Base-by-base conservation (phyloP, 2,329 filamentous ascomycete genomes). In the Xylariaceae sp. region DNA sequence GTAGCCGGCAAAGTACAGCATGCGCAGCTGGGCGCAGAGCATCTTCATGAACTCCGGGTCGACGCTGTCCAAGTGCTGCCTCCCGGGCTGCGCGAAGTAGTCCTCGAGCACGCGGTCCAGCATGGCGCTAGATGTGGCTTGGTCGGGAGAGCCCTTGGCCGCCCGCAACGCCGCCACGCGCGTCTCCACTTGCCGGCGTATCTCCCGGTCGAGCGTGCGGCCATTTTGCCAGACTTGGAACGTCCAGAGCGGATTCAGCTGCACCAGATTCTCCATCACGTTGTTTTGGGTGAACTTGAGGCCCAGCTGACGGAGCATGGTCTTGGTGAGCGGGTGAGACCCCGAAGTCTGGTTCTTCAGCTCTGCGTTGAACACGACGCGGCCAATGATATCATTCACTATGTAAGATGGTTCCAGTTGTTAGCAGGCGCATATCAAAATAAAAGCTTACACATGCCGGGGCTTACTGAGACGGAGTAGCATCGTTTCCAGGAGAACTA, bases 1-100 rank as follows among this genome's bases (percentile, higher is more conserved):
- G 48, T 65, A 61, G 17, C 64, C 63, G 3, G 60, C 64, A 32
- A 66, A 65, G 46, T 63, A 57, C 41, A 63, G 61, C 41, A 60
- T 47, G 40, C 59, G 56, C 19, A 65, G 48, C 37, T 63, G 52
- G n/a, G 56, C 50, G 23, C 48, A 52, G 5, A 60, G 47, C 41
- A 53, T 53, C 37, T 47, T 43, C 41, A 61, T 40, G 46, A 60
- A 59, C 9, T 53, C 49, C 9, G 28, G 27, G 34, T 60, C 54
- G 2, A 57, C 38, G 17, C 43, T 37, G 4, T 42, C 41, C 13
- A 32, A 49, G 38, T 35, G 44, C 34, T 34, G 50, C 21, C 24
- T 45, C 15, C 45, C 51, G 5, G 50, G 52, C 18, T 58, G 46
- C 5, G 50, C 48, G 39, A 59, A 55, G 44, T 59, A 60, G 36